Evolutionary conservation across 2,329 filamentous ascomycete species (phyloP).

Genomic region (Bisporella sp.): DNA sequence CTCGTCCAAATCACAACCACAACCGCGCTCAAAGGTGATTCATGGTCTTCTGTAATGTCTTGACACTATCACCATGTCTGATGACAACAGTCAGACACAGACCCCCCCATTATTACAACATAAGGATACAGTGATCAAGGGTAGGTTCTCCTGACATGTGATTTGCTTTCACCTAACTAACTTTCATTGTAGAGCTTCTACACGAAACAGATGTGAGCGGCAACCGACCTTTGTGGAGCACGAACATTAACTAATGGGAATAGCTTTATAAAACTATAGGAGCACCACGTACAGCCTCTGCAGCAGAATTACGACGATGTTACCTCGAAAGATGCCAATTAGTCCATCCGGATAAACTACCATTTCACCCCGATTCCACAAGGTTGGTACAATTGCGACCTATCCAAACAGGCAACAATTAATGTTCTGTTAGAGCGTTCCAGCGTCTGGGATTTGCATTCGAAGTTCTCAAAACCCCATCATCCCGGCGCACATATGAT

Average conservation of each 20-base stretch:
- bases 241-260: slow-evolving; percentile 7
- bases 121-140: slow-evolving; percentile 23
- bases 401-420: neutral
- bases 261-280: slow-evolving; percentile 32
- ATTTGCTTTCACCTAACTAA: slow-evolving; percentile 12
- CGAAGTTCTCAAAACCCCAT: slow-evolving; percentile 32
- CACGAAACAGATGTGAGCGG: slow-evolving; percentile 28
- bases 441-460: slow-evolving; percentile 34
- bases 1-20: too few species aligned
- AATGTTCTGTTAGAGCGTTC: slow-evolving; percentile 26
- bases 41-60: too few species aligned
- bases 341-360: slow-evolving; percentile 33
- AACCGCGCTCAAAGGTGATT: too few species aligned
- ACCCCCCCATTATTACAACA: slow-evolving; percentile 11
- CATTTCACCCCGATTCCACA: slow-evolving; percentile 30
- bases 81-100: slow-evolving; percentile 20
- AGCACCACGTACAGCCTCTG: slow-evolving; percentile 25
- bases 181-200: slow-evolving; percentile 20
- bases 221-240: neutral
- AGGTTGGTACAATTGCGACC: slow-evolving; percentile 11
- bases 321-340: slow-evolving; percentile 34
- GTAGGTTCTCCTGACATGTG: slow-evolving; percentile 24
- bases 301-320: slow-evolving; percentile 31
- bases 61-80: slow-evolving; percentile 21
- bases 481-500: slow-evolving; percentile 31